Base-by-base conservation (phyloP, 1,284 basidiomycete genomes). In the Pterulicium gracile region DNA sequence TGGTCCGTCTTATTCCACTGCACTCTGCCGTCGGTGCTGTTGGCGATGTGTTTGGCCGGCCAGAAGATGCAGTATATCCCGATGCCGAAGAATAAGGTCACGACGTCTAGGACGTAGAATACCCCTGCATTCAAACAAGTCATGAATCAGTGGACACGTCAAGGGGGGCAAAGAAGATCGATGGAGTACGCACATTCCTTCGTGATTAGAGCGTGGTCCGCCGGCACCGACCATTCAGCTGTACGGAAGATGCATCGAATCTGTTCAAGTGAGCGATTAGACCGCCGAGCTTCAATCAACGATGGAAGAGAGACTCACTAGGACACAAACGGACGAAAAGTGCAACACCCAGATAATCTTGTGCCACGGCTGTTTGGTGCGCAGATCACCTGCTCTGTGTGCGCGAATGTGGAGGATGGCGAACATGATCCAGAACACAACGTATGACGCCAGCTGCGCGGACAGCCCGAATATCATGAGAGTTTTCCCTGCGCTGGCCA, bases 61-160 rank as follows among this genome's bases (percentile, higher is more conserved):
- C 63, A 64, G 41, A 50, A 60, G 2, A 55, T n/a, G 3, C 58
- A 50, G 36, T 65, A 65, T 3, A 55, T 22, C 21, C 53, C 49
- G 24, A 69, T 64, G n/a, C 67, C 69, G 20, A 71, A 52, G 19
- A 66, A 56, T 1, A 73, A 51, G 3, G 64, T 60, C 12, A 65
- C 53, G 1, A 67, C 63, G 50, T 73, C 70, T 32, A 72, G 60
- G 3, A 61, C 55, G 44, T 70, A 66, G 52, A 71, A 69, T 54
- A 62, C 69, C 3, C 58, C 59, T 62, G 34, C n/a, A 20, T 10
- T 39, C 12, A n/a, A 32, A 32, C 10, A n/a, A 32, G n/a, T 32
- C 27, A 32, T 32, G 10, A 32, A n/a, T n/a, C n/a, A 32, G 35
- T 50, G 22, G 10, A 42, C 3, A 47, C 17, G 10, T 24, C 13